Percentiles rank a stretch among this genome's conserved stretches.
Conservation (phyloP, 768 basidiomycete genomes). For the Amyloporia xantha region DNA sequence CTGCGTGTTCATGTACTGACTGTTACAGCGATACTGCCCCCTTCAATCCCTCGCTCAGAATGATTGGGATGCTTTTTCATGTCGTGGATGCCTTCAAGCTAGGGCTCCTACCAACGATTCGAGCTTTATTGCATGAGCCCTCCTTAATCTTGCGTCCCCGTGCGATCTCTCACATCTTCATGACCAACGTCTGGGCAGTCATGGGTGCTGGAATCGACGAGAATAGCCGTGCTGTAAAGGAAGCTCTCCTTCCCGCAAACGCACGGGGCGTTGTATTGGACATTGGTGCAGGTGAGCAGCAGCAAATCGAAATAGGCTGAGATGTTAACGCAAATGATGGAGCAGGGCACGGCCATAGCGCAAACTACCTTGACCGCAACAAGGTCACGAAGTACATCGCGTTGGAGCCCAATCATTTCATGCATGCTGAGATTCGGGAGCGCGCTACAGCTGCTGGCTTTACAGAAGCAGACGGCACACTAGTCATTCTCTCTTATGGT, state of each 20-base stretch:
- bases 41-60: too few species aligned
- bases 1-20: too few species aligned
- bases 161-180: conserved; percentile 46
- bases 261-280: conserved; percentile 61
- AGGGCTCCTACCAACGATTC: conserved; percentile 41
- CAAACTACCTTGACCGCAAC: conserved; percentile 49
- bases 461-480: conserved; percentile 41
- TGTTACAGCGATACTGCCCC: too few species aligned
- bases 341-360: conserved; percentile 57
- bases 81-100: too few species aligned
- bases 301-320: background rate
- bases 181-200: conserved; percentile 48
- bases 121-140: conserved; percentile 34
- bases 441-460: conserved; percentile 47
- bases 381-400: conserved; percentile 62
- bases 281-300: conserved; percentile 50
- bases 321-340: background rate
- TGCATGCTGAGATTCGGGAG: conserved; percentile 52
- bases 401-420: conserved; percentile 59
- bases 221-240: conserved; percentile 34
- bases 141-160: conserved; percentile 38
- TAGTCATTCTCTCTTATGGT: conserved; percentile 55
- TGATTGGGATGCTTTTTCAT: too few species aligned
- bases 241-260: conserved; percentile 42
- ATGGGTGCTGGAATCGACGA: conserved; percentile 46